Base-by-base conservation (phyloP, 371 early-diverging fungal species). In the Zopfochytrium polystomum region DNA sequence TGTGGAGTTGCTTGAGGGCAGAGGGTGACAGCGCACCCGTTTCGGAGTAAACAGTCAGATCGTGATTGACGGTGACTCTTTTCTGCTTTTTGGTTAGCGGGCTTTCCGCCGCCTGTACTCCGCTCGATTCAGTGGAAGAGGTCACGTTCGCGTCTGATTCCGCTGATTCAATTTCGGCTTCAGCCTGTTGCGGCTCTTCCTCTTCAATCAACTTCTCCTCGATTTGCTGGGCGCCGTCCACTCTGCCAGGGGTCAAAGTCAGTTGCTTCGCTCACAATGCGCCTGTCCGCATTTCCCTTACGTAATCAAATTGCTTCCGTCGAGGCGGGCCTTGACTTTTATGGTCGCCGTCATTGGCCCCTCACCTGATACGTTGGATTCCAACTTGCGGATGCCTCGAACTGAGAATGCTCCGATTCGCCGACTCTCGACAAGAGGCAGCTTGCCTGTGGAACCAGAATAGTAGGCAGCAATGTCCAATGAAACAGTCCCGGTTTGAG, bases 261-360 rank as follows among this genome's bases (percentile, higher is more conserved):
- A 64, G 34, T 43, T 20, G n/a, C 35, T 52, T 44, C 52, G 35
- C 50, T 47, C 31, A 33, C 35, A 18, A 29, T 0, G 1, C 22
- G 18, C 38, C 18, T 13, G 20, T 15, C 29, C 26, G 22, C 15
- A 23, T 33, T n/a, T 7, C 11, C 52, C 64, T 43, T 27, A 68
- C 63, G 42, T 75, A 67, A 93, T 75, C 63, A 95, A 75, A 65
- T 90, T 88, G 79, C 89, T 88, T 58, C 85, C 85, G 71, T 91
- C 90, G 64, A 92, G 76, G 69, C 86, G 83, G 44, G 90, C 91
- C 87, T 94, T 95, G 76, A 95, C 90, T 82, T 91, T 92, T 78
- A 96, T 78, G 54, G 88, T 89, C 42, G 89, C 84, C 54, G 73
- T 75, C n/a, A 63, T 63, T 7, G 57, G 33, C 26, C 58, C 67